A percentile compares a stretch with the other conserved stretches of the same genome.
Evolutionary conservation across 1,284 basidiomycete species (phyloP).

Genomic region (Lignosus rhinocerotis): DNA sequence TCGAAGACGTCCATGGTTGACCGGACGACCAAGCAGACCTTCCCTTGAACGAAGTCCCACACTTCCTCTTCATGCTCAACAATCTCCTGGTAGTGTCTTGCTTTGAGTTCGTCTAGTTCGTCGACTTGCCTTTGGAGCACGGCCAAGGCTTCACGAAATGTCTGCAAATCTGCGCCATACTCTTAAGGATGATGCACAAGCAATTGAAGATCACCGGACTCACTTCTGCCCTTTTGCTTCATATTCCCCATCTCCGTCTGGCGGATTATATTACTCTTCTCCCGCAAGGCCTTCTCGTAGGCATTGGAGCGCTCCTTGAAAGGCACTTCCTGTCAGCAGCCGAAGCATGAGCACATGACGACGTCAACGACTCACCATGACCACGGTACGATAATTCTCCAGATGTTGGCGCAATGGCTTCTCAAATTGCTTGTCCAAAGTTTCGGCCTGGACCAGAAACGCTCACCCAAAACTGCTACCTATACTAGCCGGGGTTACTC

Average conservation of each 20-base stretch:
- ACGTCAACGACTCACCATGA: constrained; percentile 53
- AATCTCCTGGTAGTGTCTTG: constrained; percentile 83
- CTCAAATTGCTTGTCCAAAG: constrained; percentile 88
- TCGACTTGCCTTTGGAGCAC: constrained; percentile 89
- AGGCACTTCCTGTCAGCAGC: not conserved
- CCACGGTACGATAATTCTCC: constrained; percentile 76
- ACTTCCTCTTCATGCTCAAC: constrained; percentile 91
- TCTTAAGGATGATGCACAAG: not conserved
- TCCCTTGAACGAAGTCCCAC: constrained; percentile 87
- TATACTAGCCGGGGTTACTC: constrained; percentile 24
- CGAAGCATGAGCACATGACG: not conserved
- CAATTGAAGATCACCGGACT: constrained; percentile 30
- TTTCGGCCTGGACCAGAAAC: constrained; percentile 60
- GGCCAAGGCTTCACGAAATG: constrained; percentile 81
- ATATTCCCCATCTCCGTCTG: constrained; percentile 89
- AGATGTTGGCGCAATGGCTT: constrained; percentile 84
- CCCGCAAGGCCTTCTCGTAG: constrained; percentile 78
- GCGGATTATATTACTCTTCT: constrained; percentile 84
- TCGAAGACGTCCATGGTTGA: constrained; percentile 84
- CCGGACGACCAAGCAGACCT: constrained; percentile 78
- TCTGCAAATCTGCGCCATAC: constrained; percentile 67
- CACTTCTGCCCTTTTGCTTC: constrained; percentile 83
- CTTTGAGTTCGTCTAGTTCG: constrained; percentile 81
- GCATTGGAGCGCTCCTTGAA: constrained; percentile 71
- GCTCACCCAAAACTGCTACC: not conserved